Conservation (phyloP, 108 stramenopile species). For the Nannochloropsis granulata region DNA sequence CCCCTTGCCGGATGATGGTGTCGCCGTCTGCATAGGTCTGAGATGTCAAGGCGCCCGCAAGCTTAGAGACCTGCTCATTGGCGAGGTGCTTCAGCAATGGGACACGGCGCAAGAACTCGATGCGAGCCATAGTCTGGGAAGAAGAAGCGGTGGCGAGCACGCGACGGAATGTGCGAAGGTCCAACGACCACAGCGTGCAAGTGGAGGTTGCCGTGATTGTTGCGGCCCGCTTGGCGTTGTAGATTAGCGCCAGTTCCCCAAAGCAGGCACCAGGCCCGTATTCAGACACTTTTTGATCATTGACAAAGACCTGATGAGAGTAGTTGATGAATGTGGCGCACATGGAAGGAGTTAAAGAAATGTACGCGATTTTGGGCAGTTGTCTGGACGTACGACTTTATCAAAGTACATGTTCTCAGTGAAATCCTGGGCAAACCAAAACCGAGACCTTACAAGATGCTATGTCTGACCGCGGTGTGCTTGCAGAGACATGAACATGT, state of each 20-base stretch:
- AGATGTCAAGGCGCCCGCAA: conserved; percentile 33
- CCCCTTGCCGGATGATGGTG: conserved; percentile 42
- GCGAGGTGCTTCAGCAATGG: conserved; percentile 34
- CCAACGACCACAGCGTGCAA: conserved; percentile 36
- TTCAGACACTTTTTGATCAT: conserved; percentile 4
- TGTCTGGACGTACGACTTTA: no score
- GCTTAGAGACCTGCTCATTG: conserved; percentile 42
- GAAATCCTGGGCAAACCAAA: no score
- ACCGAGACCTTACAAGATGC: no score
- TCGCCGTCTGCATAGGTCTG: conserved; percentile 20
- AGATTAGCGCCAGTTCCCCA: conserved; percentile 48
- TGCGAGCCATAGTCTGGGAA: conserved; percentile 29
- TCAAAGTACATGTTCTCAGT: no score
- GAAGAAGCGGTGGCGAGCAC: conserved; percentile 38
- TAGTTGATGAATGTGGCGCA: not conserved
- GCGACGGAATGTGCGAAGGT: conserved; percentile 38
- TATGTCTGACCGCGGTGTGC: no score
- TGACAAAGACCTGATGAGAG: conserved; percentile 8
- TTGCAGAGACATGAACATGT: no score
- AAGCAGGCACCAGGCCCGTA: conserved; percentile 35
- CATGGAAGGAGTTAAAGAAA: no score
- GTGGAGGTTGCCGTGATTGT: conserved; percentile 21
- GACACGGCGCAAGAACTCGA: conserved; percentile 39
- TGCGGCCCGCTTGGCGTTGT: conserved; percentile 46
- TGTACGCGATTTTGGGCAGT: no score